Conservation (phyloP, 495 filamentous ascomycete species). For the Penicillium macrosclerotiorum region DNA sequence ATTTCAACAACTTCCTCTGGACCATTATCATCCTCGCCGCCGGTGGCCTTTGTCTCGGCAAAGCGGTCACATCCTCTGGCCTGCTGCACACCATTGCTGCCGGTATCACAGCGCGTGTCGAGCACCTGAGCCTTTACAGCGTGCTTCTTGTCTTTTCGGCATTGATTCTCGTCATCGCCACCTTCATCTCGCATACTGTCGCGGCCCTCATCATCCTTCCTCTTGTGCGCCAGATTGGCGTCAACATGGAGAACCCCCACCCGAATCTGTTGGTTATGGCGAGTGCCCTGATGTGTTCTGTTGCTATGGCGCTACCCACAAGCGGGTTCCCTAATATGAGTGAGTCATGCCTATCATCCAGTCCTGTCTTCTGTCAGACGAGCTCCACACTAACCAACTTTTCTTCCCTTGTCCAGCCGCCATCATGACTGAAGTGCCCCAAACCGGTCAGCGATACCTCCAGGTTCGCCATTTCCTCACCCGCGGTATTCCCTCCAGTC, state of each 20-base stretch:
- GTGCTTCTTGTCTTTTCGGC: conserved; percentile 82
- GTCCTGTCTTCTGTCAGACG: neutral
- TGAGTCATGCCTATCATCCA: conserved; percentile 47
- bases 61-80: conserved; percentile 90
- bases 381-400: conserved; percentile 26
- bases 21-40: conserved; percentile 99
- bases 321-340: conserved; percentile 99
- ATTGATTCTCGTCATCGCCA: conserved; percentile 89
- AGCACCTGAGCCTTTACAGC: conserved; percentile 79
- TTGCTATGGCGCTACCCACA: conserved; percentile 88
- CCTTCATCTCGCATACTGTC: conserved; percentile 97
- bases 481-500: conserved; percentile 78
- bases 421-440: conserved; percentile 97
- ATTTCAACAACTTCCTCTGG: conserved; percentile 99
- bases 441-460: conserved; percentile 88
- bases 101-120: conserved; percentile 67
- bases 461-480: conserved; percentile 92
- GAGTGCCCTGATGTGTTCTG: conserved; percentile 65
- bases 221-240: conserved; percentile 80
- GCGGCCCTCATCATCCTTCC: conserved; percentile 94
- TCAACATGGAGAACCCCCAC: conserved; percentile 80
- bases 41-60: conserved; percentile 88
- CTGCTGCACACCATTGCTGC: conserved; percentile 86
- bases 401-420: conserved; percentile 63
- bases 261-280: conserved; percentile 94